Evolutionary conservation across 108 stramenopile species (phyloP).

Genomic region (Nannochloropsis gaditana): DNA sequence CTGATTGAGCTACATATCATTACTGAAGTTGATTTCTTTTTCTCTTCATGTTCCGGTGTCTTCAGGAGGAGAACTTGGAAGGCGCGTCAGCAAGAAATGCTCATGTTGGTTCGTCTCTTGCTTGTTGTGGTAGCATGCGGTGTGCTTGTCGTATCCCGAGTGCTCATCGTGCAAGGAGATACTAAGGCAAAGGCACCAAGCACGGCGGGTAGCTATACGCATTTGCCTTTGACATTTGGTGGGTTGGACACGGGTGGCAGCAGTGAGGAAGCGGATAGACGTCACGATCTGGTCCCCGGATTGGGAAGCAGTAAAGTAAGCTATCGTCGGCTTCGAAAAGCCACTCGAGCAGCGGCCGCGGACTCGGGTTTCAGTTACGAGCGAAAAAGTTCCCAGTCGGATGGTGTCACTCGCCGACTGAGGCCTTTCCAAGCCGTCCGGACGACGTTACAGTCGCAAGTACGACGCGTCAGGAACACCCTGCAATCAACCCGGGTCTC

Average conservation of each 20-base stretch:
- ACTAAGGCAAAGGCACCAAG: not conserved
- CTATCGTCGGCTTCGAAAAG: conserved; percentile 19
- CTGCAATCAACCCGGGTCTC: not conserved
- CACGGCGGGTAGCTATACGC: not conserved
- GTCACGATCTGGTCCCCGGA: not conserved
- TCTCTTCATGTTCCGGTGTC: no score
- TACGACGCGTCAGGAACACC: not conserved
- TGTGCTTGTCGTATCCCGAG: conserved; percentile 9
- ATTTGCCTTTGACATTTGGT: not conserved
- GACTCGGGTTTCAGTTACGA: not conserved
- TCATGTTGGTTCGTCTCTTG: conserved; percentile 4
- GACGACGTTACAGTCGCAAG: not conserved
- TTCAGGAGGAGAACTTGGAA: no score
- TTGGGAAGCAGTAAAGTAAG: not conserved
- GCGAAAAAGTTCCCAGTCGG: not conserved
- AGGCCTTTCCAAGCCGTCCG: not conserved
- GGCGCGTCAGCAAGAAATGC: not conserved
- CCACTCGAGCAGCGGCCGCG: not conserved
- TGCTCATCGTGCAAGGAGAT: not conserved
- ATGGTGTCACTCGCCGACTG: not conserved
- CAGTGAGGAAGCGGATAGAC: not conserved
- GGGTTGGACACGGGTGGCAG: not conserved
- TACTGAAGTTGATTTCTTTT: no score
- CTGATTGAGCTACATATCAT: no score
- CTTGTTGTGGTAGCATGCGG: conserved; percentile 14